phyloP scores from a whole-genome alignment of 2,329 filamentous ascomycete genomes.

The Raffaelea ambrosiae region DNA sequence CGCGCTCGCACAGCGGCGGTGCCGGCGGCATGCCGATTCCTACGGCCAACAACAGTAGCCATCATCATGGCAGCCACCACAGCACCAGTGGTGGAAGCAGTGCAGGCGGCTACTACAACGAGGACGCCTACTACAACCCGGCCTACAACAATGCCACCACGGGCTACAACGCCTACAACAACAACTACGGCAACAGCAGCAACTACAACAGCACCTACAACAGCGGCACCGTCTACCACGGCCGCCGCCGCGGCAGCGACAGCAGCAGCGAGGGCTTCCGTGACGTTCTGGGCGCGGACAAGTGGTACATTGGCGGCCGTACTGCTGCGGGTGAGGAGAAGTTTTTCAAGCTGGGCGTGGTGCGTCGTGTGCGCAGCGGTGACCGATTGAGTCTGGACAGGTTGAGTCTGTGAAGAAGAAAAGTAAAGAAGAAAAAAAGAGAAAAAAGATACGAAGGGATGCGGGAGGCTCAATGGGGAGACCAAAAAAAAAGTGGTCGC shows the following conservation, averaged over 20 bases:
- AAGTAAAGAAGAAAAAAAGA: neutral
- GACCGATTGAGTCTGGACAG: conserved; percentile 68
- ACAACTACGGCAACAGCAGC: conserved; percentile 9
- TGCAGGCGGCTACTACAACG: conserved; percentile 16
- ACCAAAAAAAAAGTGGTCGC: conserved; percentile 1
- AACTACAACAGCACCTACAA: conserved; percentile 13
- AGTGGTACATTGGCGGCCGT: conserved; percentile 74
- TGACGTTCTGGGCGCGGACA: conserved; percentile 63
- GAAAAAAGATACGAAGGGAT: neutral
- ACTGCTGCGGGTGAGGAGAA: conserved; percentile 70
- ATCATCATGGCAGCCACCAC: neutral
- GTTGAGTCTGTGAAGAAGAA: conserved; percentile 54
- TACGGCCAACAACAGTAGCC: neutral
- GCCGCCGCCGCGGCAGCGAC: conserved; percentile 58
- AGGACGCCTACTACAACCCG: conserved; percentile 9
- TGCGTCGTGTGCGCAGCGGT: conserved; percentile 62
- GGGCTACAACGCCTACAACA: neutral
- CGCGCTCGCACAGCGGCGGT: conserved; percentile 1
- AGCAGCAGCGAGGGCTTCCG: conserved; percentile 69
- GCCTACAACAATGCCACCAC: neutral
- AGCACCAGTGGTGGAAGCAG: conserved; percentile 4
- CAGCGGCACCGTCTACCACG: neutral
- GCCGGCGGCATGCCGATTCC: neutral
- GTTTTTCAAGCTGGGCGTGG: conserved; percentile 73
- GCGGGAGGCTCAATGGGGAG: too few species aligned